Evolutionary conservation across 139 green algal genomes (phyloP).

Genomic region (Raphidocelis subcapitata): DNA sequence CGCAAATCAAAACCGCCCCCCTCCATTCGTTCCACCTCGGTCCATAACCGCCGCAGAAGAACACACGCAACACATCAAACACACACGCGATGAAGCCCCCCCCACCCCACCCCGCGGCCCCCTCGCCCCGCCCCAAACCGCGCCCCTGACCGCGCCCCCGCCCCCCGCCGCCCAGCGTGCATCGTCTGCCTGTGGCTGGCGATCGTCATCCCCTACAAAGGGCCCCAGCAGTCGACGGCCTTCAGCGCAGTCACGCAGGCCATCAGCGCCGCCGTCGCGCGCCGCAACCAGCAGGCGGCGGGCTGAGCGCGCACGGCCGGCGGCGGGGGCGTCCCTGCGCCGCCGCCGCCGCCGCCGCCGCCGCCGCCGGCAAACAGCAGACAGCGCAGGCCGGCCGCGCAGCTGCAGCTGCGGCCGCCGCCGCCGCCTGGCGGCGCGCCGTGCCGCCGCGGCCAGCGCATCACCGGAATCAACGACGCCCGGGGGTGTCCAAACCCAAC

Average conservation of each 20-base stretch:
- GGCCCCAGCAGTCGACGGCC: neutral
- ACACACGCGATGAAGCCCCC: neutral
- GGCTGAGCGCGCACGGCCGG: no score
- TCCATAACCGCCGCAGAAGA: no score
- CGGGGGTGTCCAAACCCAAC: no score
- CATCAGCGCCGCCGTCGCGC: slow-evolving; percentile 1
- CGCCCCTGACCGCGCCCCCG: neutral
- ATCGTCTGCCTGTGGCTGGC: slow-evolving; percentile 8
- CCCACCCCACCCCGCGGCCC: neutral
- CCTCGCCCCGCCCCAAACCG: neutral
- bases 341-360: neutral
- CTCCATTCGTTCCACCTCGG: no score
- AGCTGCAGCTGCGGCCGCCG: neutral
- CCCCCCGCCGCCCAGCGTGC: neutral
- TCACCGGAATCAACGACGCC: no score
- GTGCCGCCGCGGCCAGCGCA: neutral
- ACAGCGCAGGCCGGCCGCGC: neutral
- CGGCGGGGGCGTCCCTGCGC: neutral
- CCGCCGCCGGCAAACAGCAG: neutral
- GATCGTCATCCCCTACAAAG: slow-evolving; percentile 3
- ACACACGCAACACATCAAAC: no score
- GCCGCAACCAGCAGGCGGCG: no score
- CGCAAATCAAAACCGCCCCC: no score
- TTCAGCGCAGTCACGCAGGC: neutral
- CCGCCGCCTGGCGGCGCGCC: neutral